Evolutionary conservation across 75 land plant genomes (phyloP).

Genomic region (Azolla pinnata): DNA sequence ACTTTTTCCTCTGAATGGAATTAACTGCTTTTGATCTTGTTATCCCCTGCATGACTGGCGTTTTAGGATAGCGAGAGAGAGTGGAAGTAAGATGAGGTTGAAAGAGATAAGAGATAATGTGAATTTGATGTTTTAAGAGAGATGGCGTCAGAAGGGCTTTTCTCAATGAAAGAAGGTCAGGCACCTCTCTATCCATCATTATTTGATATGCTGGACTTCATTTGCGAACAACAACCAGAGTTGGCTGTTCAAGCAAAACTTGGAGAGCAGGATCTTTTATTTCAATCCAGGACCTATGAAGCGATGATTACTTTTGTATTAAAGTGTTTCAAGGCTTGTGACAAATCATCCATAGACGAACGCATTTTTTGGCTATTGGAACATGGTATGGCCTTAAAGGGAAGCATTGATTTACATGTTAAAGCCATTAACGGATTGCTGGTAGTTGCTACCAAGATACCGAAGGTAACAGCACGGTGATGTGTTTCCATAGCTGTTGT

Average conservation of each 20-base stretch:
- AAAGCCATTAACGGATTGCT: slow-evolving; percentile 61
- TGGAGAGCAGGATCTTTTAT: slow-evolving; percentile 57
- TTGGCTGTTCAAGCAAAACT: slow-evolving; percentile 30
- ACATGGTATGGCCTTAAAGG: slow-evolving; percentile 92
- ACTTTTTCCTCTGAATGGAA: no score
- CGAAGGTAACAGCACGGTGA: slow-evolving; percentile 61
- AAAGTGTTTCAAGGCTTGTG: slow-evolving; percentile 62
- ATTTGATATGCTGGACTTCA: slow-evolving; percentile 55
- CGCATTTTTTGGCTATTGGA: slow-evolving; percentile 54
- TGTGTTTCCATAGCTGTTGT: no score
- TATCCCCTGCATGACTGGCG: no score
- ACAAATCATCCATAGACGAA: slow-evolving; percentile 7
- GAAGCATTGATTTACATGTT: slow-evolving; percentile 82
- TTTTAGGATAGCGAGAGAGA: no score
- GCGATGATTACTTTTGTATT: slow-evolving; percentile 74
- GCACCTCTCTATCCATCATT: slow-evolving; percentile 44
- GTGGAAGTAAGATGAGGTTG: no score
- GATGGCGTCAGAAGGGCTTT: slow-evolving; percentile 78
- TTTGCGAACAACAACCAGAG: slow-evolving; percentile 55
- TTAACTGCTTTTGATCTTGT: no score
- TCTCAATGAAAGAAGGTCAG: slow-evolving; percentile 29
- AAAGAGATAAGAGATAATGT: no score
- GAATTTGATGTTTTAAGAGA: slow-evolving; percentile 40
- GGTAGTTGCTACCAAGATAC: slow-evolving; percentile 43
- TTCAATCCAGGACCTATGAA: slow-evolving; percentile 57